Conservation (phyloP, 1,139 yeast species). For the Candida buenavistaensis region DNA sequence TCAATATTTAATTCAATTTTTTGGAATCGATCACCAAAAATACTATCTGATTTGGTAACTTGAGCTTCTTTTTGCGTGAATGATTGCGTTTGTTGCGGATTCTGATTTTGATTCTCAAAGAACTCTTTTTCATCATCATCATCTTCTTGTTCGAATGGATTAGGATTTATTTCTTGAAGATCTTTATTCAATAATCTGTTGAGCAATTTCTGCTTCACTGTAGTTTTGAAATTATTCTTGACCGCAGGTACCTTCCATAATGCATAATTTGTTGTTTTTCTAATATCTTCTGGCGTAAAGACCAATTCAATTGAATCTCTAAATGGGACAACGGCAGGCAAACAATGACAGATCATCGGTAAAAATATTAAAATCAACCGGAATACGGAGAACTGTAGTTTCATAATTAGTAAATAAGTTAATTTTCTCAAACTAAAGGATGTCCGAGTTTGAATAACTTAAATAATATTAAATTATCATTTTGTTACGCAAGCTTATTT, state of each 20-base stretch:
- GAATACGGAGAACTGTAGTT: neutral
- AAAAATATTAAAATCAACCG: neutral
- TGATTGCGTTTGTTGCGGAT: conserved; percentile 82
- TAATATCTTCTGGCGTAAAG: conserved; percentile 25
- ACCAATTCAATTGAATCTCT: conserved; percentile 24
- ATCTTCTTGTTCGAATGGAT: conserved; percentile 64
- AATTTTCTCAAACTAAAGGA: too few relatives aligned
- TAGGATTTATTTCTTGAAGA: conserved; percentile 28
- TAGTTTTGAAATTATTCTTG: conserved; percentile 25
- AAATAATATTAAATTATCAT: neutral
- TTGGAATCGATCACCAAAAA: conserved; percentile 1
- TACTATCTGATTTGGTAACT: neutral
- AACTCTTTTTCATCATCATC: conserved; percentile 83
- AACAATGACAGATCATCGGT: neutral
- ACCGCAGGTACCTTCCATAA: conserved; percentile 22
- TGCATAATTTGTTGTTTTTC: conserved; percentile 22
- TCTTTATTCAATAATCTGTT: conserved; percentile 16
- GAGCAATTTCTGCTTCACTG: conserved; percentile 35
- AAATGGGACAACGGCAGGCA: conserved; percentile 11
- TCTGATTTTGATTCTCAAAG: conserved; percentile 89
- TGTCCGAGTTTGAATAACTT: neutral
- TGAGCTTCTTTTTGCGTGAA: conserved; percentile 52
- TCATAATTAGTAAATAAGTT: too few relatives aligned
- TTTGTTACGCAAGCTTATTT: too few relatives aligned
- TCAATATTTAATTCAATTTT: conserved; percentile 9